Base-by-base conservation (phyloP, 768 basidiomycete genomes). In the Scleroderma citrinum region DNA sequence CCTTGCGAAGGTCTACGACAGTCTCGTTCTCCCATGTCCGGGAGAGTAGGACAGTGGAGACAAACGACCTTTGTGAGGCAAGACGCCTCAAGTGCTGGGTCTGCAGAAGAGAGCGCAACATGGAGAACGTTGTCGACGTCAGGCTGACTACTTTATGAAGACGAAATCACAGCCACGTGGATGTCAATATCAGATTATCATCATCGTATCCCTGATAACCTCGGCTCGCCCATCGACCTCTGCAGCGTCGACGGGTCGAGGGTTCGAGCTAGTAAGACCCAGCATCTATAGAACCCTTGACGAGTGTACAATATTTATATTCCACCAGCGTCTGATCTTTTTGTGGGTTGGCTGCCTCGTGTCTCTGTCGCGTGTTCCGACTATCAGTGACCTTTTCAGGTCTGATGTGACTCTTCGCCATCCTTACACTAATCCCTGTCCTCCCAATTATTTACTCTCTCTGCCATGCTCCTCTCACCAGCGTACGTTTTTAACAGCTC, bases 391-490 rank as follows among this genome's bases (percentile, higher is more conserved):
- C 67, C 54, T 59, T 64, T 63, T 58, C 59, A 48, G 54, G 56
- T 43, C 59, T 56, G 56, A 56, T n/a, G n/a, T 65, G 60, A 62
- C 47, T 59, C 52, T 65, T 56, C 49, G 55, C 54, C 63, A 51
- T 54, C 55, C 26, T 43, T 29, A 29, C 8, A 29, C 26, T 53
- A 57, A 54, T 26, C 23, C 54, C 55, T 45, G 55, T 56, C 54
- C 52, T 51, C 56, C 54, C 47, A 21, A 17, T 56, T 48, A 48
- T 39, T 52, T 52, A 52, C 55, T 44, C 57, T 48, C 59, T 44
- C 17, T 43, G 65, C 54, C 67, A 89, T 90, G 87, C 81, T 90
- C 60, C 80, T 81, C 67, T 89, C 87, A 56, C 88, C 88, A 66
- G 81, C 86, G 88, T 90, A 66, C 72, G 74, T 66, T 31, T 14